Evolutionary conservation across 257 asterid genomes (phyloP), one percentile per base, ranked within the genome.

Genomic region (Plantago ovata): DNA sequence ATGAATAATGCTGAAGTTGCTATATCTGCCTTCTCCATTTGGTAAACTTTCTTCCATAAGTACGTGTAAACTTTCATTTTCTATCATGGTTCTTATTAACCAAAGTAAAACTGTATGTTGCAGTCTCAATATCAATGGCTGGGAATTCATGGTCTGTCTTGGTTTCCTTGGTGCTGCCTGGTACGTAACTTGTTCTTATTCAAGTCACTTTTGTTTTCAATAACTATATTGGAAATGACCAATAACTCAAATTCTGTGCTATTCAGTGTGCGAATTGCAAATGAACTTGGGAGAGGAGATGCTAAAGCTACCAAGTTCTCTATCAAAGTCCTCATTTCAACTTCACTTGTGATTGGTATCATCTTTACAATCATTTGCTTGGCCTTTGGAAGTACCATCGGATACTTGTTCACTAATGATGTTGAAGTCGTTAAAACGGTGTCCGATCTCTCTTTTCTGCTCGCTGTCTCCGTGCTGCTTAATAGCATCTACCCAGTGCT

Each of bases 211-310:
- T 14, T 56, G 20, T 57, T 44, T 5, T 18, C 62, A 20, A 19
- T 13, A 39, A 3, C 13, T 13, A 1, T 20, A n/a, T 14, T 20
- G 33, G 16, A 19, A 41, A 20, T 10, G n/a, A 57, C 45, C 13
- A 56, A 10, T 40, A n/a, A 68, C 18, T 33, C 20, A 14, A n/a
- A 18, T 55, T 36, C 22, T 38, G 8, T 32, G 21, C 13, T 50
- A 39, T 60, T 10, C 46, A 91, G 98, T 20, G 98, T 85, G 10
- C 89, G 98, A 13, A 76, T 87, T 66, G 94, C 98, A n/a, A 91
- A 91, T 53, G 98, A 87, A 67, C 84, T 91, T 2, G 98, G 98
- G 53, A 69, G 84, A 73, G 96, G 98, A 64, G 83, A 91, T 15
- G 95, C 94, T 10, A 87, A 80, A 65, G 96, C 95, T 65, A 78